phyloP scores from a whole-genome alignment of 129 eudicot genomes.

The Lonicera japonica region DNA sequence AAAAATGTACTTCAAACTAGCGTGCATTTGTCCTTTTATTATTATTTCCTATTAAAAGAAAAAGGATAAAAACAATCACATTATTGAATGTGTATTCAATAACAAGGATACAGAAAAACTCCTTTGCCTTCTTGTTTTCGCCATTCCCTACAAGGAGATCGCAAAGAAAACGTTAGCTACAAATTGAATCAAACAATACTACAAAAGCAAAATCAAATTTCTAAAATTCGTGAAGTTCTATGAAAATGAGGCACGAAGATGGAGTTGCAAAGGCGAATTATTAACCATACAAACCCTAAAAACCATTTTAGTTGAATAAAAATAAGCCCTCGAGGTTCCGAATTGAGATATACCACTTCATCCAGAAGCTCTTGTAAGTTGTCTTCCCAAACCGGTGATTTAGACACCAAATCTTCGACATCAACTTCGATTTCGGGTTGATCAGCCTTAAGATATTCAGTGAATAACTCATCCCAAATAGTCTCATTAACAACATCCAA shows the following conservation, averaged over 20 bases:
- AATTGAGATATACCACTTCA: conserved; percentile 59
- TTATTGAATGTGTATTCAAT: no score
- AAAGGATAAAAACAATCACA: no score
- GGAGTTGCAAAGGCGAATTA: no score
- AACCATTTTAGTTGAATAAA: conserved; percentile 3
- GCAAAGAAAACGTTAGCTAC: conserved; percentile 23
- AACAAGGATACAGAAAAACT: conserved; percentile 46
- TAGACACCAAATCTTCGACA: conserved; percentile 54
- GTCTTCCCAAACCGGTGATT: conserved; percentile 68
- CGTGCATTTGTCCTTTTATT: no score
- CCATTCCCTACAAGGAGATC: conserved; percentile 11
- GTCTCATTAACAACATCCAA: conserved; percentile 30
- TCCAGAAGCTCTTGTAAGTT: conserved; percentile 62
- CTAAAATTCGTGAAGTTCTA: no score
- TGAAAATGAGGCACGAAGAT: no score
- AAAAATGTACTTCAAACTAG: no score
- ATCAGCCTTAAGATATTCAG: conserved; percentile 31
- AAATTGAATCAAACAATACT: conserved; percentile 5
- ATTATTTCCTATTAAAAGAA: no score
- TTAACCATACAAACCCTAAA: conserved; percentile 10
- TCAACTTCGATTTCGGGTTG: conserved; percentile 21
- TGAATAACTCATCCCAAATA: conserved; percentile 54
- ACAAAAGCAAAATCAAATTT: not conserved
- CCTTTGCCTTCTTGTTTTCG: conserved; percentile 32
- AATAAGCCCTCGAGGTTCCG: conserved; percentile 17